Conservation (phyloP, 768 basidiomycete species). For the Hygrophoropsis aurantiaca region DNA sequence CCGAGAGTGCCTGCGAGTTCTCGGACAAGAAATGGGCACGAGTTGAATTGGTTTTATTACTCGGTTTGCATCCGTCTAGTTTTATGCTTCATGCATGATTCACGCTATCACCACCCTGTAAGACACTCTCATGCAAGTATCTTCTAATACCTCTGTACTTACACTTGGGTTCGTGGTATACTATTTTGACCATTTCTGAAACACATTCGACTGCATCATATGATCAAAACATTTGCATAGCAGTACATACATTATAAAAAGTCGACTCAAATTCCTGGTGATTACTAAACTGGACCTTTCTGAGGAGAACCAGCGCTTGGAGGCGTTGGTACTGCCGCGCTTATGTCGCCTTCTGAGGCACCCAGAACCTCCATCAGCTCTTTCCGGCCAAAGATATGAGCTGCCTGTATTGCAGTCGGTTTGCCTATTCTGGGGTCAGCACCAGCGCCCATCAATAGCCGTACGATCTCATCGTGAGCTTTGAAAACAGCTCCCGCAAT, state of each 20-base stretch:
- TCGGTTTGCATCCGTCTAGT: too few relatives aligned
- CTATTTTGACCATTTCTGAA: too few relatives aligned
- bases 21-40: slow-evolving; percentile 75
- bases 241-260: too few relatives aligned
- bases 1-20: slow-evolving; percentile 61
- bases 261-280: too few relatives aligned
- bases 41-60: slow-evolving; percentile 10
- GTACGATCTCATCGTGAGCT: slow-evolving; percentile 60
- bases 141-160: too few relatives aligned
- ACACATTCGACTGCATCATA: too few relatives aligned
- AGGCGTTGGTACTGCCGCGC: slow-evolving; percentile 29
- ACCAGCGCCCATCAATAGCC: slow-evolving; percentile 45
- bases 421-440: slow-evolving; percentile 67
- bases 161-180: too few relatives aligned
- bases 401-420: slow-evolving; percentile 69
- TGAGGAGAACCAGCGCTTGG: slow-evolving; percentile 10
- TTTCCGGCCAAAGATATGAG: slow-evolving; percentile 63
- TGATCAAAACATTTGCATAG: too few relatives aligned
- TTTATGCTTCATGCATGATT: too few relatives aligned
- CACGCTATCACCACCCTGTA: too few relatives aligned
- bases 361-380: slow-evolving; percentile 59
- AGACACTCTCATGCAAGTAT: too few relatives aligned
- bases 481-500: slow-evolving; percentile 82
- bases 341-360: slow-evolving; percentile 53
- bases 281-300: too few relatives aligned